Base-by-base conservation (phyloP, 2,329 filamentous ascomycete species). In the Aurifilum marmelostoma region DNA sequence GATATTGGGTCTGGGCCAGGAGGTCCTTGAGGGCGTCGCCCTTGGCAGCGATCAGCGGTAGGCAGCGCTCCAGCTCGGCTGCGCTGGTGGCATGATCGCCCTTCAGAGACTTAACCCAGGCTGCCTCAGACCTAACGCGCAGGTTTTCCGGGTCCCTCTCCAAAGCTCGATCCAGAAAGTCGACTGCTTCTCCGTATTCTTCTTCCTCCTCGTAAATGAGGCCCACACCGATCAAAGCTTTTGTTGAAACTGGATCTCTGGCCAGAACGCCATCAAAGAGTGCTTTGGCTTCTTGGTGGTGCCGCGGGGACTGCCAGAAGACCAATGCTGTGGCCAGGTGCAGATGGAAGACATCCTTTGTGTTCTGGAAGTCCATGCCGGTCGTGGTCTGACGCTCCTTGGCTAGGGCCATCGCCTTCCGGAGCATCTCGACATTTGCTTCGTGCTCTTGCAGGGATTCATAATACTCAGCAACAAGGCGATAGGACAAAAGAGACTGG, bases 191-290 rank as follows among this genome's bases (percentile, higher is more conserved):
- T 61, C 87, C 84, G 75, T 92, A 97, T 72, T 98, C 92, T 75
- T 97, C 91, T 73, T 97, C 94, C 74, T 98, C 96, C 78, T 97
- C 94, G 61, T 94, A 91, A 54, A 99, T 95, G 32, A 98, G 81
- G 1, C 96, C 97, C 43, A 97, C 89, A 0, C 96, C 96, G 60
- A 98, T 92, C 71, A 99, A 83, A 2, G 94, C 94, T 39, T 89
- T 82, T 0, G 94, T 97, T 0, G 92, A 94, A 2, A 87, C 88
- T 1, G 89, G 86, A 68, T 97, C 93, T 34, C 91, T 88, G 62
- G 88, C 83, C 0, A 99, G 84, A 6, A 98, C 92, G 39, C 87
- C 87, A 73, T 97, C 90, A 73, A 99, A 98, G 0, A 97, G 84
- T n/a, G 80, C 80, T 76, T 93, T 95, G 2, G 96, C 94, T 80